Evolutionary conservation across 306 rosid genomes (phyloP), one percentile per base, ranked within the genome.

Genomic region (Acmispon strigosus): DNA sequence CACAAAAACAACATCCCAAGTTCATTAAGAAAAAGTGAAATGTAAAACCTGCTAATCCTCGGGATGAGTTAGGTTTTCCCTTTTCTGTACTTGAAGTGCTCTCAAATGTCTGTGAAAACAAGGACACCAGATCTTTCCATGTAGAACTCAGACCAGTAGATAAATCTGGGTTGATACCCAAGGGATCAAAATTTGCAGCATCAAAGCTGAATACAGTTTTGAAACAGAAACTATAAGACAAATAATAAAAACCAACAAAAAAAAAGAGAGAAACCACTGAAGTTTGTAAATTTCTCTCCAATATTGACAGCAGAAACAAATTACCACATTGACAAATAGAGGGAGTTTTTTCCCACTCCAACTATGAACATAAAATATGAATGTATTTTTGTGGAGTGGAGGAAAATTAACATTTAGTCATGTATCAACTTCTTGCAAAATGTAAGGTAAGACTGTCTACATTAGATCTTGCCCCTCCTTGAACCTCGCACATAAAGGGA

Each of bases 41-140:
- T 72, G 69, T 58, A 49, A 61, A 76, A 93, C 96, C 98, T 79
- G 97, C 98, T 58, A 81, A 84, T 55, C 98, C 97, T 72, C 96
- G 86, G 42, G 92, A 74, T 34, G 92, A 76, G 48, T 74, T 74
- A 63, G 96, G 82, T 68, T 89, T 93, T 15, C 81, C 96, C 80
- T 84, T 88, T 73, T 84, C 88, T 12, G 96, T 72, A 54, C 89
- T 60, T 17, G 96, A 88, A 69, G 87, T 10, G 69, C 96, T 86
- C 72, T 80, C 79, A 49, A 75, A 85, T 48, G 85, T 76, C 71
- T 88, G 90, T 27, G 90, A 77, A 43, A 89, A 74, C 62, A 81
- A 53, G 62, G 72, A 63, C 5, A 66, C 50, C 42, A 93, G 62
- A 72, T 78, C 83, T 72, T 83, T 86, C 90, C 89, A 83, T n/a